Conservation (phyloP, 139 green algal species). For the Chlorella vulgaris region DNA sequence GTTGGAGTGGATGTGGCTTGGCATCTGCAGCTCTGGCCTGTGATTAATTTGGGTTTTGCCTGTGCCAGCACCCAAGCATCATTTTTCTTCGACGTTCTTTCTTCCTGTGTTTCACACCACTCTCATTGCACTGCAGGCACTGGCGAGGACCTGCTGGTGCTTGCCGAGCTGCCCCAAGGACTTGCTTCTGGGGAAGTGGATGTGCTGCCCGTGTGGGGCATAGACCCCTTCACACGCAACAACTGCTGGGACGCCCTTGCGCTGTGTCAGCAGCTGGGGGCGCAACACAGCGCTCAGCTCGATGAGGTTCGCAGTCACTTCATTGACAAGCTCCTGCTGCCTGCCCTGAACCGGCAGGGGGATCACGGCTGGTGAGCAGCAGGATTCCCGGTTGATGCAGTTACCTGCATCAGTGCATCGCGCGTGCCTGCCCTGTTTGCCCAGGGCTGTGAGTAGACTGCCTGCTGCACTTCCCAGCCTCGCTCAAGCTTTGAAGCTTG, state of each 20-base stretch:
- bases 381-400: too few species aligned
- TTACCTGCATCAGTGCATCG: too few species aligned
- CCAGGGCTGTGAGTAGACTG: neutral
- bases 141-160: constrained; percentile 11
- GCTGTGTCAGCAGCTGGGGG: constrained; percentile 8
- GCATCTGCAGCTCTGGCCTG: neutral
- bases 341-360: constrained; percentile 58
- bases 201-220: constrained; percentile 75
- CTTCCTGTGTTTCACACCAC: neutral
- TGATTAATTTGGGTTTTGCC: too few species aligned
- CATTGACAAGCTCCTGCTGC: constrained; percentile 69
- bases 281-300: neutral
- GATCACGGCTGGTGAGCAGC: constrained; percentile 35
- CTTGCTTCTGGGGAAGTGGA: constrained; percentile 37
- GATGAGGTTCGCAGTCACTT: constrained; percentile 37
- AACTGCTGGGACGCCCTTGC: constrained; percentile 14
- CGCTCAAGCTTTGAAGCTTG: too few species aligned
- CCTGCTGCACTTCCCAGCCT: too few species aligned
- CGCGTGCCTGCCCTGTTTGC: neutral
- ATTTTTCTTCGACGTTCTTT: too few species aligned
- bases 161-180: neutral
- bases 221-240: constrained; percentile 78
- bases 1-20: neutral
- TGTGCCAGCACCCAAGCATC: neutral
- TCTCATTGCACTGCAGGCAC: neutral